These are phyloP conservation scores for Claviceps lovelessii DNA, from an alignment of 2,329 filamentous ascomycete genomes.

Conservation along the genomic window DNA sequence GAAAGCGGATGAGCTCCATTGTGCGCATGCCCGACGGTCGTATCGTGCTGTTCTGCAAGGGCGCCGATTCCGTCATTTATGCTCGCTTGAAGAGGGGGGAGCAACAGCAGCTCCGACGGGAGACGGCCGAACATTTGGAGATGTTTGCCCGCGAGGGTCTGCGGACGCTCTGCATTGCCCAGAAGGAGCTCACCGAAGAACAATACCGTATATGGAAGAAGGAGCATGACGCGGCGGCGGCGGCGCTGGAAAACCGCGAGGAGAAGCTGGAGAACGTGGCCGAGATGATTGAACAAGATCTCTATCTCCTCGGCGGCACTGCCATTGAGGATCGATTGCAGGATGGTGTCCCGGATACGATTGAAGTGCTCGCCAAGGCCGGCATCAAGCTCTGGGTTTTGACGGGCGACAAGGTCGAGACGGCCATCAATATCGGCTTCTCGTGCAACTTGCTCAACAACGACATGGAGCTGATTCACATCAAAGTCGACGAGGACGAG, in stretches of 20 bases:
- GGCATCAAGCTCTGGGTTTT: slow-evolving; percentile 98
- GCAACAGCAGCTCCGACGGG: slow-evolving; percentile 67
- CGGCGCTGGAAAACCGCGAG: slow-evolving; percentile 72
- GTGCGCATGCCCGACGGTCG: slow-evolving; percentile 83
- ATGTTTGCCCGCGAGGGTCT: slow-evolving; percentile 94
- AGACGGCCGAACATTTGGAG: slow-evolving; percentile 86
- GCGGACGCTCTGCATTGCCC: slow-evolving; percentile 84
- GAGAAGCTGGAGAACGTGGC: slow-evolving; percentile 84
- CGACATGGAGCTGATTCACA: slow-evolving; percentile 88
- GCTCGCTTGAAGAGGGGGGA: slow-evolving; percentile 73
- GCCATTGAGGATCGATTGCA: slow-evolving; percentile 95
- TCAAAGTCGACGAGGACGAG: slow-evolving; percentile 70
- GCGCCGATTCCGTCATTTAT: slow-evolving; percentile 94
- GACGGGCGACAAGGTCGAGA: slow-evolving; percentile 97
- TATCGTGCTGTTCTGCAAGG: slow-evolving; percentile 91
- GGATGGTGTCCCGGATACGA: slow-evolving; percentile 92
- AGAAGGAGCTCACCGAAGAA: slow-evolving; percentile 63
- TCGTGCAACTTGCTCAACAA: slow-evolving; percentile 96
- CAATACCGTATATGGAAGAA: slow-evolving; percentile 77
- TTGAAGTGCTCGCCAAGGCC: slow-evolving; percentile 75
- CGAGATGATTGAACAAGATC: slow-evolving; percentile 78
- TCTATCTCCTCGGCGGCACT: slow-evolving; percentile 79
- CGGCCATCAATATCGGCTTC: slow-evolving; percentile 98
- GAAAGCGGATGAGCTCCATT: slow-evolving; percentile 97
- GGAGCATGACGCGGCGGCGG: slow-evolving; percentile 75